Conservation (phyloP, 148 eudicot genomes). For the Dianthus caryophyllus region DNA sequence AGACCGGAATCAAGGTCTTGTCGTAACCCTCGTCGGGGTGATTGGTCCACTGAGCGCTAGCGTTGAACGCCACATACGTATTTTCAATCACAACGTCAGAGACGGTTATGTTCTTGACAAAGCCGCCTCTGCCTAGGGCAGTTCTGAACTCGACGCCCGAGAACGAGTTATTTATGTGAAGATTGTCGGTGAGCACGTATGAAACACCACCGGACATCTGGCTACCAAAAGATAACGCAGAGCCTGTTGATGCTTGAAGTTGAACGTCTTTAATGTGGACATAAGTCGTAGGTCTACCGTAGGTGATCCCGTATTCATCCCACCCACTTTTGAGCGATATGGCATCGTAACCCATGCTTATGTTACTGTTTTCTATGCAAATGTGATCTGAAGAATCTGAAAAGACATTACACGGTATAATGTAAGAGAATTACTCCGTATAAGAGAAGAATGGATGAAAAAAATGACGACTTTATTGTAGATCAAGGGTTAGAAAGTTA, state of each 20-base stretch:
- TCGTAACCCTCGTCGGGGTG: constrained; percentile 47
- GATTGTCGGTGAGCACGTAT: constrained; percentile 26
- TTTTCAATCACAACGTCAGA: constrained; percentile 31
- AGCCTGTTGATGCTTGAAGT: constrained; percentile 42
- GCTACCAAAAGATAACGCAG: constrained; percentile 48
- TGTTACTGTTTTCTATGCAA: constrained; percentile 45
- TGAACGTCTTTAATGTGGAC: constrained; percentile 43
- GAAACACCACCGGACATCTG: constrained; percentile 60
- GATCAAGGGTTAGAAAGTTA: constrained; percentile 10
- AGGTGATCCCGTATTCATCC: constrained; percentile 48
- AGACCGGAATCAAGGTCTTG: constrained; percentile 31
- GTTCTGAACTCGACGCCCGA: constrained; percentile 45
- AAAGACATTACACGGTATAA: constrained; percentile 12
- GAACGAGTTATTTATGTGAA: constrained; percentile 31
- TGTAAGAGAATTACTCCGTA: background rate
- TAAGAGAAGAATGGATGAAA: background rate
- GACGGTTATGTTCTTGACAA: constrained; percentile 30
- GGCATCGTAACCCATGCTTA: constrained; percentile 47
- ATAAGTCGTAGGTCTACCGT: constrained; percentile 33
- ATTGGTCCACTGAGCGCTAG: constrained; percentile 33
- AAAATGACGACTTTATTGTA: no score
- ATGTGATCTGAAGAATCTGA: constrained; percentile 51
- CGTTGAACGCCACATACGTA: constrained; percentile 34
- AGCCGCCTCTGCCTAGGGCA: constrained; percentile 44
- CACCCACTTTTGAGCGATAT: constrained; percentile 55